Conservation (phyloP, 23 red algal species). For the Gracilaria domingensis region DNA sequence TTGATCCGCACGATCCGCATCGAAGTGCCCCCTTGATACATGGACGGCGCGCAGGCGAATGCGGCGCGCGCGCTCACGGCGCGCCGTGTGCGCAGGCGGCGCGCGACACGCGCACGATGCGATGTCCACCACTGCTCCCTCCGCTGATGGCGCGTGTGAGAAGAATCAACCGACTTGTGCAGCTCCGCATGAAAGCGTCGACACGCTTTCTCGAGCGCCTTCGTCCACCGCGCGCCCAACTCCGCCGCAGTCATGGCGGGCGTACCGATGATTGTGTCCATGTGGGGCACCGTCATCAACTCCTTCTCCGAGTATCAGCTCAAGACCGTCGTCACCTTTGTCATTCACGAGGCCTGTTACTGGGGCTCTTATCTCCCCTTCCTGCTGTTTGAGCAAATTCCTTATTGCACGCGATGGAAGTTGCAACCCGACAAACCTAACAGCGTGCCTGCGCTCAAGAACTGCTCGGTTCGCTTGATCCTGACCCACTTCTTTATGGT, state of each 20-base stretch:
- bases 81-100: too few species aligned
- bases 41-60: background rate
- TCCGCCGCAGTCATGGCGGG: conserved; percentile 18
- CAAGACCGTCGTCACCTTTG: conserved; percentile 86
- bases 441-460: conserved; percentile 7
- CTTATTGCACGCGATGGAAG: conserved; percentile 68
- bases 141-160: background rate
- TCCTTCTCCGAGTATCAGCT: conserved; percentile 69
- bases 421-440: conserved; percentile 51
- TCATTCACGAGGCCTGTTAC: conserved; percentile 93
- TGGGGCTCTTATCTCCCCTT: conserved; percentile 92
- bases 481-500: conserved; percentile 89
- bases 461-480: conserved; percentile 69
- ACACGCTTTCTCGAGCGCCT: background rate
- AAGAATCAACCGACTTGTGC: background rate
- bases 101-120: background rate
- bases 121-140: background rate
- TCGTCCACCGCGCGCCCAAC: background rate
- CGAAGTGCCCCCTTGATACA: background rate
- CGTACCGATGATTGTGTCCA: background rate
- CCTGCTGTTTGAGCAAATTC: conserved; percentile 40
- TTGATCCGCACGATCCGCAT: background rate
- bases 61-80: too few species aligned
- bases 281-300: conserved; percentile 49
- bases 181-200: background rate